Evolutionary conservation across 177 flowering plant genomes (phyloP), one percentile per base, ranked within the genome.

Genomic region (Vitis hybrid): DNA sequence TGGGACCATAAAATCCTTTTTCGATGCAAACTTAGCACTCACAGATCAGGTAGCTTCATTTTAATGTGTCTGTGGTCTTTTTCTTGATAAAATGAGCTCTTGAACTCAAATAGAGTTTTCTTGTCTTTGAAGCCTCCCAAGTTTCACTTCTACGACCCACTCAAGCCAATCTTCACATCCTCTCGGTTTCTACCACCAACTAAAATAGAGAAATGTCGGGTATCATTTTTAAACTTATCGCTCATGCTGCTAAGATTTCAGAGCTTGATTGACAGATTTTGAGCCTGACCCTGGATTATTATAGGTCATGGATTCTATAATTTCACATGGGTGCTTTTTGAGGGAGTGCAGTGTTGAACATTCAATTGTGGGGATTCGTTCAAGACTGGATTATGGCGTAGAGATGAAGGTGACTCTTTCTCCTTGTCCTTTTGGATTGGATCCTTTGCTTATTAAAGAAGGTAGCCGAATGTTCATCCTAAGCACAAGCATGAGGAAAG

Each of bases 21-120:
- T 21, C 15, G 65, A 62, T 62, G 65, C 65, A 15, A 62, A 62
- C 45, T 62, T 62, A 48, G 65, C 65, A 13, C 65, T 62, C 65
- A 62, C 65, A n/a, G 65, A 62, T 21, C 14, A 62, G 65, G 65
- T 62, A 18, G 8, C 6, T 29, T 31, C 33, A 19, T 31, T 57
- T 18, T 57, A 18, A 8, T 0, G 8, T n/a, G 10, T 8, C 60
- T 57, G 10, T 8, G 26, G 10, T 57, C 29, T 21, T 57, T 18
- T 9, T 18, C 29, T 19, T 7, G 60, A 3, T 6, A 1, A 18
- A 21, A 5, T 5, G 29, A 18, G 26, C 16, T 57, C 2, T 16
- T 10, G 21, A 57, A 9, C 60, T 18, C 10, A 21, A 57, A 56
- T 2, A 8, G 0, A 3, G 9, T 16, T 21, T 62, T 26, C 51